These are phyloP conservation scores for Dactylellina parvicollis DNA, from an alignment of 2,329 filamentous ascomycete genomes.

Conservation along the genomic window DNA sequence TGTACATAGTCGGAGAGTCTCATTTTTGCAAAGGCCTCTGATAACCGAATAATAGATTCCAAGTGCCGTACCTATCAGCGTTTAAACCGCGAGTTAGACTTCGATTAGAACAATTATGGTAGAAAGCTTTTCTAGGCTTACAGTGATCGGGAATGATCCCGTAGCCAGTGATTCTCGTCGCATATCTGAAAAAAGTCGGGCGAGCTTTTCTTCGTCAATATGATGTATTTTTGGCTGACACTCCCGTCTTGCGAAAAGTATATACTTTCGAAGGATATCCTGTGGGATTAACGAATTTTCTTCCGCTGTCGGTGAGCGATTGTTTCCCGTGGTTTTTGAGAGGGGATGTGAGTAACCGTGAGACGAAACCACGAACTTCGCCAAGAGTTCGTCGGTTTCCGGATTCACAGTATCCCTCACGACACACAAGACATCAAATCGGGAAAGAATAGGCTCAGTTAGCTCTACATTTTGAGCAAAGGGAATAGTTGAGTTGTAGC, in stretches of 20 bases:
- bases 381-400: constrained; percentile 87
- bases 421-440: constrained; percentile 97
- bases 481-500: constrained; percentile 95
- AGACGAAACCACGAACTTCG: constrained; percentile 92
- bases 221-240: constrained; percentile 93
- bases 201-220: constrained; percentile 97
- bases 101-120: not conserved
- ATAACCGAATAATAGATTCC: constrained; percentile 96
- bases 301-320: constrained; percentile 55
- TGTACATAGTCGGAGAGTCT: constrained; percentile 95
- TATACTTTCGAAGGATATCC: constrained; percentile 92
- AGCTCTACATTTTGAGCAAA: constrained; percentile 97
- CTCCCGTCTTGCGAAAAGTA: constrained; percentile 89
- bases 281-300: constrained; percentile 73
- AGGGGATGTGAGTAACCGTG: constrained; percentile 86
- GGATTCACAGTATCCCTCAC: constrained; percentile 96
- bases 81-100: constrained; percentile 14
- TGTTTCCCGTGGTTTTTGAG: constrained; percentile 64
- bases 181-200: constrained; percentile 95
- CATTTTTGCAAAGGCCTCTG: constrained; percentile 96
- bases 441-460: constrained; percentile 95
- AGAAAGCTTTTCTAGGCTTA: constrained; percentile 65
- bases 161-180: constrained; percentile 89
- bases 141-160: constrained; percentile 96
- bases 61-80: constrained; percentile 85